Percentiles rank a stretch among this genome's conserved stretches.
These are phyloP conservation scores for Coemansia sp. DNA, from an alignment of 192 early-diverging fungal genomes.

Conservation along the genomic window DNA sequence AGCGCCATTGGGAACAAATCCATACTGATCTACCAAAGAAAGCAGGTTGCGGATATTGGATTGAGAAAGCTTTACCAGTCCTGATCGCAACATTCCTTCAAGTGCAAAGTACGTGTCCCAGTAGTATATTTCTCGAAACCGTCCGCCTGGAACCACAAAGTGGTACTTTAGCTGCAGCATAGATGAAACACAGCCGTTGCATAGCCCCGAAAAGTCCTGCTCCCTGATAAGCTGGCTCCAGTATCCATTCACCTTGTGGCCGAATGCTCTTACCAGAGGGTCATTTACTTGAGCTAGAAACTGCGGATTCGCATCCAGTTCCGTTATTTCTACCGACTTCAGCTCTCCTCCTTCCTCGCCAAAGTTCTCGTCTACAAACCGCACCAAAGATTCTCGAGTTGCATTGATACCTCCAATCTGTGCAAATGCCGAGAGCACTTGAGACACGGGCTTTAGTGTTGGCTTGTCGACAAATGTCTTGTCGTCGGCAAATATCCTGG, in stretches of 20 bases:
- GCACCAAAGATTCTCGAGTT: slow-evolving; percentile 24
- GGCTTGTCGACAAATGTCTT: slow-evolving; percentile 77
- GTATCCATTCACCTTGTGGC: slow-evolving; percentile 49
- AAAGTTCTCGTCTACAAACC: slow-evolving; percentile 63
- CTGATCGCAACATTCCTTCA: slow-evolving; percentile 62
- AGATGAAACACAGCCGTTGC: slow-evolving; percentile 58
- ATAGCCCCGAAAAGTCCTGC: slow-evolving; percentile 53
- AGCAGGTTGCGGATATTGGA: slow-evolving; percentile 63
- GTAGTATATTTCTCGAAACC: slow-evolving; percentile 74
- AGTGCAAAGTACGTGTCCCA: slow-evolving; percentile 73
- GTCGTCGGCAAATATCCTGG: slow-evolving; percentile 61
- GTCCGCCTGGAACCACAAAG: slow-evolving; percentile 71
- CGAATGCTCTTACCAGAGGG: slow-evolving; percentile 53
- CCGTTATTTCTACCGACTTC: slow-evolving; percentile 28
- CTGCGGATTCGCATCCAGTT: slow-evolving; percentile 33
- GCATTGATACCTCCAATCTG: slow-evolving; percentile 45
- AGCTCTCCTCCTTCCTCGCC: slow-evolving; percentile 55
- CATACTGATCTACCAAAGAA: slow-evolving; percentile 57
- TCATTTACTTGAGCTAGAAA: slow-evolving; percentile 55
- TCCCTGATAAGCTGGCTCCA: slow-evolving; percentile 62
- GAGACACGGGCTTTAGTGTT: slow-evolving; percentile 55
- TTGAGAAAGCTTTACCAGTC: slow-evolving; percentile 48
- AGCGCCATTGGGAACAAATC: slow-evolving; percentile 75
- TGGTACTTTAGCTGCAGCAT: slow-evolving; percentile 57
- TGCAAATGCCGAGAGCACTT: slow-evolving; percentile 57